Conservation (phyloP, 306 rosid genomes). For the Lotus japonicus region DNA sequence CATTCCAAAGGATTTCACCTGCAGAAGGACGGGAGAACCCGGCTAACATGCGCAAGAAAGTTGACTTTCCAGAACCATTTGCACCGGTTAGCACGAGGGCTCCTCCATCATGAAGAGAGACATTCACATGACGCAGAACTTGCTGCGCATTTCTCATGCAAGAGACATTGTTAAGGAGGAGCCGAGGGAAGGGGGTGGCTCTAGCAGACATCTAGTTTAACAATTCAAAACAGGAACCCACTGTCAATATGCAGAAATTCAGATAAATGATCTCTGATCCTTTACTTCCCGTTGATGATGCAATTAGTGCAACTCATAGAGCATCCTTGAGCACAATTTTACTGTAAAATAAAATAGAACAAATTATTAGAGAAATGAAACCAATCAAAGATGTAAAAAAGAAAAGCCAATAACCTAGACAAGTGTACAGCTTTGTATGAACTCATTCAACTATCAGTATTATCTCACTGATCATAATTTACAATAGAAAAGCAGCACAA, state of each 20-base stretch:
- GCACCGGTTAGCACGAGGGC: slow-evolving; percentile 73
- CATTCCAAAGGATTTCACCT: slow-evolving; percentile 84
- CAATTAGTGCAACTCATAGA: neutral
- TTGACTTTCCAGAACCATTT: slow-evolving; percentile 86
- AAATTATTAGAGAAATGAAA: neutral
- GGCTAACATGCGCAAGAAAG: slow-evolving; percentile 82
- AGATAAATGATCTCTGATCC: neutral
- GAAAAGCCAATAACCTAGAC: too few relatives aligned
- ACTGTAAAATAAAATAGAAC: neutral
- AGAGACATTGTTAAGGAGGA: slow-evolving; percentile 68
- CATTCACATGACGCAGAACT: slow-evolving; percentile 65
- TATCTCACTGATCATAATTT: too few relatives aligned
- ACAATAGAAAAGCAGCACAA: too few relatives aligned
- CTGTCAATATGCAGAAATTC: neutral
- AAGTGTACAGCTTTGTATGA: too few relatives aligned
- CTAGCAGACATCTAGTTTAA: slow-evolving; percentile 42
- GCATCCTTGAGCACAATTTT: neutral
- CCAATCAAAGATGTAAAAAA: too few relatives aligned
- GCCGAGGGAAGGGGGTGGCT: slow-evolving; percentile 60
- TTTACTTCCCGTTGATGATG: neutral
- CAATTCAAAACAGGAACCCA: slow-evolving; percentile 16
- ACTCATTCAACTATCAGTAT: too few relatives aligned
- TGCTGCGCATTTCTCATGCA: slow-evolving; percentile 96
- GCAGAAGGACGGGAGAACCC: slow-evolving; percentile 87
- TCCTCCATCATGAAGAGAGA: slow-evolving; percentile 70